These are phyloP conservation scores for Penicillium sp. DNA, from an alignment of 2,329 filamentous ascomycete species.

Conservation along the genomic window DNA sequence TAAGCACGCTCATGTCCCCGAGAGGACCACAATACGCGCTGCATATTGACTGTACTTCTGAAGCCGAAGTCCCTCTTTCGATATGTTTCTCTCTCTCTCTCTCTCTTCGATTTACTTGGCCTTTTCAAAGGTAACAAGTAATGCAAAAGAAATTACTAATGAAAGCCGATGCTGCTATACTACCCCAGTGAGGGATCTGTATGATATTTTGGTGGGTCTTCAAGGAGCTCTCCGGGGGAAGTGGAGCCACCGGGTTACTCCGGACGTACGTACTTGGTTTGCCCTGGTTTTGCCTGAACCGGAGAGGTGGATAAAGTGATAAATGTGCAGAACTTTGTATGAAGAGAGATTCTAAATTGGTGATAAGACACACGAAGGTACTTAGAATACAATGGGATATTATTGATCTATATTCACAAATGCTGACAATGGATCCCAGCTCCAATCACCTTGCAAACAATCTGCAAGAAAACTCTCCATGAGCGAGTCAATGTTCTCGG, in stretches of 20 bases:
- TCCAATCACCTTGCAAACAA: constrained; percentile 22
- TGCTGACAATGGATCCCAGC: constrained; percentile 23
- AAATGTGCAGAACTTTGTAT: too few relatives aligned
- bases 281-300: too few relatives aligned
- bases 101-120: too few relatives aligned
- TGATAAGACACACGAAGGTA: too few relatives aligned
- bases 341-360: neutral
- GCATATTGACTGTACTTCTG: neutral
- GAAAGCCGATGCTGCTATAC: too few relatives aligned
- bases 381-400: neutral
- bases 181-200: too few relatives aligned
- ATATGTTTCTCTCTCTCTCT: too few relatives aligned
- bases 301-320: too few relatives aligned
- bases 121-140: too few relatives aligned
- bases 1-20: neutral
- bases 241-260: constrained; percentile 14
- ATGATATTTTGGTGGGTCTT: too few relatives aligned
- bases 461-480: constrained; percentile 23
- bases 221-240: constrained; percentile 15
- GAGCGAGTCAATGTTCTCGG: constrained; percentile 16
- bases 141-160: too few relatives aligned
- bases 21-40: neutral
- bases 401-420: neutral
- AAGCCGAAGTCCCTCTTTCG: too few relatives aligned
- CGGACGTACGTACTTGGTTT: constrained; percentile 1